A percentile compares a stretch with the other conserved stretches of the same genome.
Evolutionary conservation across 192 early-diverging fungal species (phyloP).

Genomic region (Pecoramyces ruminantium): DNA sequence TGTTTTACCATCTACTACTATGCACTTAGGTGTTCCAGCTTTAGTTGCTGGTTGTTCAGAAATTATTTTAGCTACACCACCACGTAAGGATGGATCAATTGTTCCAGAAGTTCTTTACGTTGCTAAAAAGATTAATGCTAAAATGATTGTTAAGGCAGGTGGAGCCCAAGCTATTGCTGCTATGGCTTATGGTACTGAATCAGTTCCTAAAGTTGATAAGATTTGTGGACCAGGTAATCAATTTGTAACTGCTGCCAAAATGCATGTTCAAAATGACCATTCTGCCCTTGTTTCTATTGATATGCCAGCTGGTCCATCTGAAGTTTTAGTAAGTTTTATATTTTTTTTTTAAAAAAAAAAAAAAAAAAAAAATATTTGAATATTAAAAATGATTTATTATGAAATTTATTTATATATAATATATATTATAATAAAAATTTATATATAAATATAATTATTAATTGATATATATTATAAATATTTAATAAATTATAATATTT

Average conservation of each 20-base stretch:
- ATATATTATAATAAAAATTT: no score
- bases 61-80: constrained; percentile 92
- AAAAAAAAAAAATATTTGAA: no score
- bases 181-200: constrained; percentile 95
- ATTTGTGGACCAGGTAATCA: constrained; percentile 99
- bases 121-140: constrained; percentile 90
- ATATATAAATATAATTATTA: no score
- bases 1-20: constrained; percentile 80
- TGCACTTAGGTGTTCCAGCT: constrained; percentile 96
- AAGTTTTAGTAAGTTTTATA: constrained; percentile 50
- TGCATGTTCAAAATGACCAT: constrained; percentile 86
- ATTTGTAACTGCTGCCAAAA: constrained; percentile 99
- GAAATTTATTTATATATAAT: no score
- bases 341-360: no score
- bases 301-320: constrained; percentile 99
- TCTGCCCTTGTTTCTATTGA: constrained; percentile 89
- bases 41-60: constrained; percentile 88
- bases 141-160: constrained; percentile 76
- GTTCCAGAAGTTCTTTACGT: constrained; percentile 96
- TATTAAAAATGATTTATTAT: no score
- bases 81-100: constrained; percentile 73
- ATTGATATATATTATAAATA: no score
- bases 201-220: constrained; percentile 97
- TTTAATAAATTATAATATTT: no score
- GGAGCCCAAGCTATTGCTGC: constrained; percentile 97